Evolutionary conservation across 2,329 filamentous ascomycete genomes (phyloP).

Genomic region (Daldinia eschscholtzii): DNA sequence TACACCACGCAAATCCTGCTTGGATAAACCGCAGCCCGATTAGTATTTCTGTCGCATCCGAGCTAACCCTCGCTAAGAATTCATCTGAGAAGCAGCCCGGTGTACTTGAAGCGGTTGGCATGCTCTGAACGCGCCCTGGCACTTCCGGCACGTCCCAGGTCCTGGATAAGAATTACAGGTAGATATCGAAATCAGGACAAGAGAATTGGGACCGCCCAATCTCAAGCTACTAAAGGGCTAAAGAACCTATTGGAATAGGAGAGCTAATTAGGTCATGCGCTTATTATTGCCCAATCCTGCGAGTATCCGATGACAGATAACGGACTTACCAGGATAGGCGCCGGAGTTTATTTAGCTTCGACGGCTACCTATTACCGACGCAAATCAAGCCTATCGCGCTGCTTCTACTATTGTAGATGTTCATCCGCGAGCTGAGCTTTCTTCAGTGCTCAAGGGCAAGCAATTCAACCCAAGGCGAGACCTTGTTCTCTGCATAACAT

Average conservation of each 20-base stretch:
- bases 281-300: background rate
- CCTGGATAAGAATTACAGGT: background rate
- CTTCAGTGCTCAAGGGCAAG: background rate
- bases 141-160: background rate
- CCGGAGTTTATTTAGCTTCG: background rate
- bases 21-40: background rate
- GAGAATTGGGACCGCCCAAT: background rate
- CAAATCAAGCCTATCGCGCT: background rate
- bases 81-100: background rate
- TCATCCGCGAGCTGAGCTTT: background rate
- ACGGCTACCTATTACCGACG: background rate
- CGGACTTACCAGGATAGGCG: background rate
- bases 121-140: background rate
- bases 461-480: no score
- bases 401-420: background rate
- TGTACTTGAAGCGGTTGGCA: background rate
- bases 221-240: background rate
- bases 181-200: background rate
- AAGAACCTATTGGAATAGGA: background rate
- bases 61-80: background rate
- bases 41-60: background rate
- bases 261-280: background rate
- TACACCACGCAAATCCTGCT: background rate
- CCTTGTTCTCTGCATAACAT: background rate
- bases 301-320: background rate